A percentile compares a stretch with the other conserved stretches of the same genome.
phyloP scores from a whole-genome alignment of 2,329 filamentous ascomycete genomes.

The Corynespora cassiicola region DNA sequence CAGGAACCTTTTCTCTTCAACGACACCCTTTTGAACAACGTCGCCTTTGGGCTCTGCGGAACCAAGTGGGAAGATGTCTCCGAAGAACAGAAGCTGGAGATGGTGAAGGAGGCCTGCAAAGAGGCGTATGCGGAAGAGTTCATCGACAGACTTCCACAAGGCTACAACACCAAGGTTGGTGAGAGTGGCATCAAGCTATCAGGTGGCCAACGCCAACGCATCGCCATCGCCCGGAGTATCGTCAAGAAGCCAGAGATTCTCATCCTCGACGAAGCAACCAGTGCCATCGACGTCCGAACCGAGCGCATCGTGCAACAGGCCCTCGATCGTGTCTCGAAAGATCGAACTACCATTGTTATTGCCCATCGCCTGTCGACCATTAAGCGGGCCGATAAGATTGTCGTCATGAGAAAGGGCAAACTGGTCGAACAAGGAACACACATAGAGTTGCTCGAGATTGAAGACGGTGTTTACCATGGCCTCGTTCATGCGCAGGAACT shows the following conservation, averaged over 20 bases:
- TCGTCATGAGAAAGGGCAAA: constrained; percentile 74
- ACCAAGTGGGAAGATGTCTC: constrained; percentile 58
- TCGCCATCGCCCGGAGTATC: constrained; percentile 77
- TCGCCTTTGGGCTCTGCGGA: constrained; percentile 46
- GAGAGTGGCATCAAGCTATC: constrained; percentile 80
- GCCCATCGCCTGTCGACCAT: constrained; percentile 79
- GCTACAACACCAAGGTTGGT: constrained; percentile 77
- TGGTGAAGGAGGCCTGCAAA: constrained; percentile 54
- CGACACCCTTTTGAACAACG: constrained; percentile 47
- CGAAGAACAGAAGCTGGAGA: constrained; percentile 62
- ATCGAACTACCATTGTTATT: constrained; percentile 77
- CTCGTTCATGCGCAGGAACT: constrained; percentile 63
- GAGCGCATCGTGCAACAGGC: constrained; percentile 63
- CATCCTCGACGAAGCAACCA: constrained; percentile 79
- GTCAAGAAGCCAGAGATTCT: constrained; percentile 71
- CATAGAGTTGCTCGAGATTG: constrained; percentile 68
- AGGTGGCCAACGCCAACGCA: constrained; percentile 84
- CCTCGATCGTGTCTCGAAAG: constrained; percentile 65
- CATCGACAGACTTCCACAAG: constrained; percentile 53
- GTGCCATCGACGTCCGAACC: constrained; percentile 65
- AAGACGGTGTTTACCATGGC: constrained; percentile 69
- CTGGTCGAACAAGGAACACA: constrained; percentile 80
- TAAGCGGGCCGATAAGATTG: constrained; percentile 77
- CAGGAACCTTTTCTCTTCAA: constrained; percentile 52
- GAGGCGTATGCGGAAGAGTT: constrained; percentile 49